phyloP scores from a whole-genome alignment of 352 stramenopile species.

The Phytophthora melonis region DNA sequence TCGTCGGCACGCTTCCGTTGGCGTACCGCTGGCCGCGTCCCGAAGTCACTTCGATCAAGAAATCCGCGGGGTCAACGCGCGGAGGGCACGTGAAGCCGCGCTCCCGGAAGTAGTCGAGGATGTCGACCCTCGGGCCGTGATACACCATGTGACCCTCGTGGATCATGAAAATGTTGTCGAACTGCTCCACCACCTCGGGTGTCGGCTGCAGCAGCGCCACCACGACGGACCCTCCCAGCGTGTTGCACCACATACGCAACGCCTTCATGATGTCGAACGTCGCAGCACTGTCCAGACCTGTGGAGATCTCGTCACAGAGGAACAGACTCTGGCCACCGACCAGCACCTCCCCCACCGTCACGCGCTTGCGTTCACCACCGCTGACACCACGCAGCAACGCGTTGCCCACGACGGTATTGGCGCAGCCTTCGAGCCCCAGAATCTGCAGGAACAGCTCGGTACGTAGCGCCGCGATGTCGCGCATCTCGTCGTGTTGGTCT shows the following conservation, averaged over 20 bases:
- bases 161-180: constrained; percentile 96
- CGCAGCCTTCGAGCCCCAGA: constrained; percentile 90
- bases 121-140: constrained; percentile 82
- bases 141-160: constrained; percentile 95
- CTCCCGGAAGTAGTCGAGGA: constrained; percentile 86
- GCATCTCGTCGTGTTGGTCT: constrained; percentile 75
- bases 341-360: constrained; percentile 85
- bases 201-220: constrained; percentile 55
- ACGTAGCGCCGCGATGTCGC: constrained; percentile 64
- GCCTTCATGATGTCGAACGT: constrained; percentile 70
- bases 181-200: constrained; percentile 94
- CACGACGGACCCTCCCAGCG: constrained; percentile 43
- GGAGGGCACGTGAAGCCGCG: constrained; percentile 77
- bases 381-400: constrained; percentile 87
- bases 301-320: constrained; percentile 81
- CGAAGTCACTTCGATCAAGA: constrained; percentile 77
- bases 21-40: constrained; percentile 57
- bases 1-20: constrained; percentile 42
- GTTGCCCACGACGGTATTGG: constrained; percentile 94
- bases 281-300: constrained; percentile 62
- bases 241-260: constrained; percentile 57
- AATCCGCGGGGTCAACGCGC: constrained; percentile 70
- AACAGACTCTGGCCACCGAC: constrained; percentile 65
- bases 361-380: constrained; percentile 88
- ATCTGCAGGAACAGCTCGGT: constrained; percentile 78